Conservation (phyloP, 768 basidiomycete species). For the Amanita rubescens region DNA sequence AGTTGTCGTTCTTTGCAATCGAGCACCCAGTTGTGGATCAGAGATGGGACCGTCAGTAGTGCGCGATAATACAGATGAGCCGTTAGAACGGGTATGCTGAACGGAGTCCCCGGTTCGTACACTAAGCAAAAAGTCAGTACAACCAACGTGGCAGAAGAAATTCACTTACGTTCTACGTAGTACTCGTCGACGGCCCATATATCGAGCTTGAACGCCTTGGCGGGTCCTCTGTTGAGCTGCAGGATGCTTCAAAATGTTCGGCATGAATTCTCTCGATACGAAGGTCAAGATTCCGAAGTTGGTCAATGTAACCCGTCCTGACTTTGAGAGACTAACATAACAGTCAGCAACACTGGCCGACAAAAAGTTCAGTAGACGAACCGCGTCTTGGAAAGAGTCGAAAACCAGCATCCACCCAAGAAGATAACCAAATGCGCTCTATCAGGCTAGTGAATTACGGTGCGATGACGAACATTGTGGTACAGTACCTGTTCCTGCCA, state of each 20-base stretch:
- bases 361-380: slow-evolving; percentile 29
- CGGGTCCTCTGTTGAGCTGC: slow-evolving; percentile 54
- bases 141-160: neutral
- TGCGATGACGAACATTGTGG: neutral
- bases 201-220: slow-evolving; percentile 73
- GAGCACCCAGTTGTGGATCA: slow-evolving; percentile 80
- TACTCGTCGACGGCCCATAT: slow-evolving; percentile 83
- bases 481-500: slow-evolving; percentile 31
- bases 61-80: slow-evolving; percentile 89
- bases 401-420: slow-evolving; percentile 88
- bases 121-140: slow-evolving; percentile 29
- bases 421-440: slow-evolving; percentile 59
- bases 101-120: slow-evolving; percentile 43
- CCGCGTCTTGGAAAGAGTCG: slow-evolving; percentile 78
- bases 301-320: slow-evolving; percentile 77
- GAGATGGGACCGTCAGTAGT: slow-evolving; percentile 73
- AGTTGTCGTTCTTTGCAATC: slow-evolving; percentile 88
- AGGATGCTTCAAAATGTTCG: slow-evolving; percentile 62
- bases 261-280: slow-evolving; percentile 60
- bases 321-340: slow-evolving; percentile 74
- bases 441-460: slow-evolving; percentile 6
- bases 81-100: slow-evolving; percentile 59
- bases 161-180: slow-evolving; percentile 56
- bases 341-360: neutral
- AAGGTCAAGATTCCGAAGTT: slow-evolving; percentile 66